Evolutionary conservation across 805 yeast species (phyloP), one percentile per base, ranked within the genome.

Genomic region (Zygosaccharomyces bisporus): DNA sequence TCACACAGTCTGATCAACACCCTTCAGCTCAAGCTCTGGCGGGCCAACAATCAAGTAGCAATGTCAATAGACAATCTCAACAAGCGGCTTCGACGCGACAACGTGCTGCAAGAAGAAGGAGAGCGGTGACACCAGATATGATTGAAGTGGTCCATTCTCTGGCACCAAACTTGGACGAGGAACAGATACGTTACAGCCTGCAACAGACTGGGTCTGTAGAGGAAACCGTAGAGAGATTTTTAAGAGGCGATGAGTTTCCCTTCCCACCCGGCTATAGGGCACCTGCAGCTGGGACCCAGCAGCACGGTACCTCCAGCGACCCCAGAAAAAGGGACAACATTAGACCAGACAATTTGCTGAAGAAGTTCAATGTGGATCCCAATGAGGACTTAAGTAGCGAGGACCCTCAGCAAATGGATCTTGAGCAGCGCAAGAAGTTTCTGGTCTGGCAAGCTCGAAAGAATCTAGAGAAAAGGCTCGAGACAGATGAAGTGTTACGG

Each of bases 81-180:
- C 36, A 18, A 23, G 34, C 17, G 6, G 35, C 34, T 6, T 25
- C 52, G 25, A 21, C 48, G 12, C 45, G 51, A 23, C 45, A 41
- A 29, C 35, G 33, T 13, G 20, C 39, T 9, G 31, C 42, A n/a
- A 34, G 41, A 40, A 51, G 16, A n/a, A 68, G 74, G 37, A 74
- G 86, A 45, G 68, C 62, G 10, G 81, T 83, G 17, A 80, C 83
- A 3, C 71, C 70, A 4, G 77, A 76, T 45, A 91, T 91, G 98
- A 73, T 91, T 34, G 93, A 84, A 51, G 81, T 86, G 0, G 96
- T 91, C 2, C 85, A 80, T 54, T 80, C 88, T 33, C 71, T 91
- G 44, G 95, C 89, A 0, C 96, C 97, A 3, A 71, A 72, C 16
- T 67, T 86, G 24, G 72, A 85, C 1, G 74, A 67, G 3, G 85